Percentiles rank a stretch among this genome's conserved stretches.
Conservation (phyloP, 2,329 filamentous ascomycete species). For the Tolypocladium tundrense region DNA sequence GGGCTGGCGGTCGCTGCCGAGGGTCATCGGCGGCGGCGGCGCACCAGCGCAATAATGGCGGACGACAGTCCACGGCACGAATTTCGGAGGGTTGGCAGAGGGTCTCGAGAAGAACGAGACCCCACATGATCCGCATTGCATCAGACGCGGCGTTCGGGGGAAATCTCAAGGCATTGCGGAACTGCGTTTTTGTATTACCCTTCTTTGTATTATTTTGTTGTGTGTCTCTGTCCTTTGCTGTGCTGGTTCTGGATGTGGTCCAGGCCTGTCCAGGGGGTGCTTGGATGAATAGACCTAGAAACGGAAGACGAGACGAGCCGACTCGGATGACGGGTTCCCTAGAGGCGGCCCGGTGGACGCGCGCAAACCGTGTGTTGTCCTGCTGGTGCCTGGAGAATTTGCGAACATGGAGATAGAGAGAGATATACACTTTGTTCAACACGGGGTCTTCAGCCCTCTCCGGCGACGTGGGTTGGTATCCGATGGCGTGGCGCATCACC, state of each 20-base stretch:
- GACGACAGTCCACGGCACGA: background rate
- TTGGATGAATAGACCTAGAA: background rate
- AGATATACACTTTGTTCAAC: background rate
- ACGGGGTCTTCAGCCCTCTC: background rate
- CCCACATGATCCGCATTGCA: slow-evolving; percentile 4
- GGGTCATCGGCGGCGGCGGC: slow-evolving; percentile 32
- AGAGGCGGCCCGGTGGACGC: background rate
- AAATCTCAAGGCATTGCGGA: slow-evolving; percentile 2
- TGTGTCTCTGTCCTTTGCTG: background rate
- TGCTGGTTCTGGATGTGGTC: background rate
- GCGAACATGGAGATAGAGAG: background rate
- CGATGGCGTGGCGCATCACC: background rate
- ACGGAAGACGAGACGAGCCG: background rate
- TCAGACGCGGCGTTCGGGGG: slow-evolving; percentile 9
- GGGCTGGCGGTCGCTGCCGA: slow-evolving; percentile 43
- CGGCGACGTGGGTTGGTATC: background rate
- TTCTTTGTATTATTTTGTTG: background rate
- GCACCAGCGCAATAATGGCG: slow-evolving; percentile 5
- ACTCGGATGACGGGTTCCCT: background rate
- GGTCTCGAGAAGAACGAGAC: background rate
- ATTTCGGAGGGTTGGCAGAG: background rate
- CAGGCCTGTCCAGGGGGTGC: background rate
- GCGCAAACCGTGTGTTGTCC: background rate
- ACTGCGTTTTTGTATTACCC: background rate
- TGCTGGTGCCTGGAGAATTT: background rate